Conservation (phyloP, 2,329 filamentous ascomycete genomes). For the Hawksworthiomyces lignivorus region DNA sequence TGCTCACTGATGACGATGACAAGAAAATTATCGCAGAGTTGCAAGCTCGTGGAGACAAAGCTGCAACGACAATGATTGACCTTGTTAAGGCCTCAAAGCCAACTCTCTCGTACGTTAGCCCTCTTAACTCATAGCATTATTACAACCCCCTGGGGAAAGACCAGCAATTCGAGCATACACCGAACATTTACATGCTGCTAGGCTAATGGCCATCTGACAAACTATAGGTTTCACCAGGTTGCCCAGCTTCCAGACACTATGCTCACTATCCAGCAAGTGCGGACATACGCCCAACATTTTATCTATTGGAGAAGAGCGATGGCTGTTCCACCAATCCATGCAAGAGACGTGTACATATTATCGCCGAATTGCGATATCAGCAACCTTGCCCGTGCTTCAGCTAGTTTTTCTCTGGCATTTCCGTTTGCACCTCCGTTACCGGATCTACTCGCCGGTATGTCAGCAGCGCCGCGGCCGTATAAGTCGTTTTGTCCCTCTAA, state of each 20-base stretch:
- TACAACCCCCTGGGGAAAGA: too few relatives aligned
- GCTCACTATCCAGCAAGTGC: conserved; percentile 72
- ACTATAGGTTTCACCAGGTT: conserved; percentile 53
- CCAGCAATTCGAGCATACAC: too few relatives aligned
- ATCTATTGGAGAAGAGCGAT: conserved; percentile 94
- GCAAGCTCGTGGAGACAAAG: conserved; percentile 66
- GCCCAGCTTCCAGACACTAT: conserved; percentile 54
- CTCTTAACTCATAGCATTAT: too few relatives aligned
- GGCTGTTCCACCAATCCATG: conserved; percentile 82
- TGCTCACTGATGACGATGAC: conserved; percentile 80
- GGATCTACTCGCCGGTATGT: conserved; percentile 80
- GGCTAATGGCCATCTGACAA: too few relatives aligned
- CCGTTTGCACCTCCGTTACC: conserved; percentile 75
- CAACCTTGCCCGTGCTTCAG: conserved; percentile 59
- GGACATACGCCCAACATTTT: conserved; percentile 83
- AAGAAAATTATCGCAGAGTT: conserved; percentile 66
- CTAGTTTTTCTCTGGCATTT: conserved; percentile 69
- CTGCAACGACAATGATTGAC: conserved; percentile 70
- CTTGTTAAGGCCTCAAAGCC: conserved; percentile 70
- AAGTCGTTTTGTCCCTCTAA: conserved; percentile 78
- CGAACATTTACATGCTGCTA: too few relatives aligned
- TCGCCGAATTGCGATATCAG: conserved; percentile 80
- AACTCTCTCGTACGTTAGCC: conserved; percentile 55
- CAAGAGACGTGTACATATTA: conserved; percentile 82
- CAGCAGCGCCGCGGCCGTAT: conserved; percentile 72